These are phyloP conservation scores for Colletotrichum salicis DNA, from an alignment of 2,329 filamentous ascomycete genomes.

Conservation along the genomic window DNA sequence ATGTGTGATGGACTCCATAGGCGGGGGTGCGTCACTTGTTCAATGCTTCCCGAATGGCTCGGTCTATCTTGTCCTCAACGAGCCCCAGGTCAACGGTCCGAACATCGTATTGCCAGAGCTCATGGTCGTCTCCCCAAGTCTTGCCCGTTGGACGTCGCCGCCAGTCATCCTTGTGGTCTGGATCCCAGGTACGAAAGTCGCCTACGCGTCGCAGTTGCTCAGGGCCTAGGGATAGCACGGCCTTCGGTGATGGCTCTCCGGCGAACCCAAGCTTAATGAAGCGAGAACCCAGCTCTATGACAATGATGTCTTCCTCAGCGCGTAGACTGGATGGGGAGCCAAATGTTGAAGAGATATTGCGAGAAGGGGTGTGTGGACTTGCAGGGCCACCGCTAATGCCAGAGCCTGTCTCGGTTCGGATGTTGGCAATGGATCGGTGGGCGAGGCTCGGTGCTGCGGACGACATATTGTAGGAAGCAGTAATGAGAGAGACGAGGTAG, in stretches of 20 bases:
- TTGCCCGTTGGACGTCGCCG: slow-evolving; percentile 57
- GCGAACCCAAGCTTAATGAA: slow-evolving; percentile 86
- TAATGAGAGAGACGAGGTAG: neutral
- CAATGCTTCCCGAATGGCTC: slow-evolving; percentile 82
- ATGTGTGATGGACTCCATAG: neutral
- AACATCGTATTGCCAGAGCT: slow-evolving; percentile 85
- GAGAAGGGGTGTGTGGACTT: slow-evolving; percentile 71
- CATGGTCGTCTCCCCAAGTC: slow-evolving; percentile 71
- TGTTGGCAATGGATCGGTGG: slow-evolving; percentile 69
- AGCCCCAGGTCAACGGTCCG: slow-evolving; percentile 79
- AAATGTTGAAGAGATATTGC: slow-evolving; percentile 64
- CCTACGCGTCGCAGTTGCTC: slow-evolving; percentile 81
- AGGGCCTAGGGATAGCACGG: slow-evolving; percentile 75
- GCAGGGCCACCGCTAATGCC: slow-evolving; percentile 45
- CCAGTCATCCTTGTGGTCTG: slow-evolving; percentile 61
- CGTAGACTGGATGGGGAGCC: slow-evolving; percentile 70
- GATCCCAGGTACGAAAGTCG: slow-evolving; percentile 80
- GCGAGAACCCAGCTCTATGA: slow-evolving; percentile 85
- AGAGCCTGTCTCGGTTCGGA: slow-evolving; percentile 55
- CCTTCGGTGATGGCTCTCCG: slow-evolving; percentile 82
- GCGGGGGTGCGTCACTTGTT: slow-evolving; percentile 71
- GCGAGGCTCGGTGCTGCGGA: slow-evolving; percentile 59
- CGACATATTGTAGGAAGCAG: slow-evolving; percentile 37
- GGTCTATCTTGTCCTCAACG: slow-evolving; percentile 87
- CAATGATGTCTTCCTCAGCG: slow-evolving; percentile 84